phyloP scores from a whole-genome alignment of 1,284 basidiomycete genomes.

The Coniferiporia sulphurascens region DNA sequence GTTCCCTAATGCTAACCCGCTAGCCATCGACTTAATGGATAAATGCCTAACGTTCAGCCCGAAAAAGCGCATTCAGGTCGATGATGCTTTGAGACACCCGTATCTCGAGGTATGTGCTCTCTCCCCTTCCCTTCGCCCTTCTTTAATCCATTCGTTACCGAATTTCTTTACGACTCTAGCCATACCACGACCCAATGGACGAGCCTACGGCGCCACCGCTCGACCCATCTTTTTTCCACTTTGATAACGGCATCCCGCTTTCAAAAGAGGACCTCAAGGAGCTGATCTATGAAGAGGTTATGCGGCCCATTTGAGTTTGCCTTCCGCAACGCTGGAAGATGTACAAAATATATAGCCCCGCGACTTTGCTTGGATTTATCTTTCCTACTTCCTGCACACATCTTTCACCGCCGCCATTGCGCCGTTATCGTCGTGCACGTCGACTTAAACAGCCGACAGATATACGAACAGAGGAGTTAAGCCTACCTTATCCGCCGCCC shows the following conservation, averaged over 20 bases:
- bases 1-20: slow-evolving; percentile 79
- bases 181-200: slow-evolving; percentile 87
- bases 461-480: not conserved
- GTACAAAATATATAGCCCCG: not conserved
- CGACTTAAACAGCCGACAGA: not conserved
- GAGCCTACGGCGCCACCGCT: slow-evolving; percentile 80
- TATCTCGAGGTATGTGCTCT: slow-evolving; percentile 68
- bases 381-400: not conserved
- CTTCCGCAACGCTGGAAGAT: not conserved
- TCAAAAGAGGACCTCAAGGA: slow-evolving; percentile 66
- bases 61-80: slow-evolving; percentile 83
- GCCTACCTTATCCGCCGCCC: not conserved
- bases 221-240: slow-evolving; percentile 86
- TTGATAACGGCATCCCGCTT: slow-evolving; percentile 69
- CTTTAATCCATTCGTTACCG: not conserved
- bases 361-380: not conserved
- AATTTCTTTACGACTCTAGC: slow-evolving; percentile 34
- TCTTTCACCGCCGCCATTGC: not conserved
- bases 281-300: slow-evolving; percentile 26
- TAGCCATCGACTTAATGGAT: slow-evolving; percentile 89
- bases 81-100: slow-evolving; percentile 87
- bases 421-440: not conserved
- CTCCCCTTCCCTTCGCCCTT: slow-evolving; percentile 5
- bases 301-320: slow-evolving; percentile 17
- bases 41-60: slow-evolving; percentile 92